phyloP scores from a whole-genome alignment of 768 basidiomycete species.

The Antrodiella citrinella region DNA sequence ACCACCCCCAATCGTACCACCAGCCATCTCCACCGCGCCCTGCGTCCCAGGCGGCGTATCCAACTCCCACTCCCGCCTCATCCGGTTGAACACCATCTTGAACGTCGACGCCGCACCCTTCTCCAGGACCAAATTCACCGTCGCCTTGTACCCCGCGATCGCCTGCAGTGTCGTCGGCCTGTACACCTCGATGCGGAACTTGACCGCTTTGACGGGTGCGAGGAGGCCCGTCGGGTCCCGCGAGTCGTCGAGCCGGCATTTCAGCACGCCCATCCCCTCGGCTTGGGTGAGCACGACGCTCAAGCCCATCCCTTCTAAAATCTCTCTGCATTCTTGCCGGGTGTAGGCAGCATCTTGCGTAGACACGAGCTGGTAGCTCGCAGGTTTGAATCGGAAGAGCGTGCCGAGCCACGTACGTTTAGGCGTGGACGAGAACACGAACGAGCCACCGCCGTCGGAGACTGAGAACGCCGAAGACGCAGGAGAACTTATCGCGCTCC shows the following conservation, averaged over 20 bases:
- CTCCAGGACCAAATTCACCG: conserved; percentile 68
- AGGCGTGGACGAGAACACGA: conserved; percentile 45
- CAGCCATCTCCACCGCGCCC: conserved; percentile 8
- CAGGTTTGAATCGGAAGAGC: conserved; percentile 80
- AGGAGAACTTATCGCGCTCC: conserved; percentile 27
- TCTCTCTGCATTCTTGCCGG: conserved; percentile 61
- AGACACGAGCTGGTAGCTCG: conserved; percentile 50
- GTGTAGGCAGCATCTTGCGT: conserved; percentile 54
- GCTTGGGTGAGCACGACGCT: conserved; percentile 56
- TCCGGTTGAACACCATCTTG: conserved; percentile 58
- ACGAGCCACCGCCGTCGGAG: conserved; percentile 11
- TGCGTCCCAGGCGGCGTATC: conserved; percentile 28
- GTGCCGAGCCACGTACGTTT: conserved; percentile 66
- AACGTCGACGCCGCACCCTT: conserved; percentile 82
- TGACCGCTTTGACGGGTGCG: conserved; percentile 56
- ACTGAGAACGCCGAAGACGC: conserved; percentile 36
- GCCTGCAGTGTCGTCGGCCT: conserved; percentile 31
- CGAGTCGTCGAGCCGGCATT: conserved; percentile 68
- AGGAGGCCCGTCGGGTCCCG: conserved; percentile 46
- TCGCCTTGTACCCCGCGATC: conserved; percentile 43
- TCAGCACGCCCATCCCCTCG: conserved; percentile 59
- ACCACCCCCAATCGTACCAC: background rate
- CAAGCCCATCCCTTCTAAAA: conserved; percentile 68
- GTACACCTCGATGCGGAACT: conserved; percentile 78
- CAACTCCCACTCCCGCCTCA: conserved; percentile 66